Evolutionary conservation across 2,329 filamentous ascomycete genomes (phyloP).

Genomic region (Lasiodiplodia hormozganensis): DNA sequence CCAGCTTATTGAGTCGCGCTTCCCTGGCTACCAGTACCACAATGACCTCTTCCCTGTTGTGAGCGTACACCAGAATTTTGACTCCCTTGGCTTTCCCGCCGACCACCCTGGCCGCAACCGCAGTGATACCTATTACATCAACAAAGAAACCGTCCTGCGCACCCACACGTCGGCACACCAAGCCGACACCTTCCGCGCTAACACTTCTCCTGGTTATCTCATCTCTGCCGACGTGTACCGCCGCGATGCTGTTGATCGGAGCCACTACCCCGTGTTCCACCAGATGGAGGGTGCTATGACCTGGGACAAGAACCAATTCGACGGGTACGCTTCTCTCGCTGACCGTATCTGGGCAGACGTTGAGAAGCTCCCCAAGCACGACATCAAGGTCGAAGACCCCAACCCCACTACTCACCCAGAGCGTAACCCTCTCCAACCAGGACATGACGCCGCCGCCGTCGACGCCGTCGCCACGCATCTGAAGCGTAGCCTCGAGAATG

Average conservation of each 20-base stretch:
- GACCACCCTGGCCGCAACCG: slow-evolving; percentile 87
- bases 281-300: slow-evolving; percentile 96
- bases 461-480: slow-evolving; percentile 84
- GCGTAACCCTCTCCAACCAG: slow-evolving; percentile 81
- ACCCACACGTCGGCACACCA: slow-evolving; percentile 97
- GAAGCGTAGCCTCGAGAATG: slow-evolving; percentile 85
- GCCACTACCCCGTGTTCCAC: slow-evolving; percentile 96
- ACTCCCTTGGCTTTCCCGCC: slow-evolving; percentile 88
- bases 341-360: slow-evolving; percentile 73
- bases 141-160: slow-evolving; percentile 79
- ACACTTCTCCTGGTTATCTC: slow-evolving; percentile 80
- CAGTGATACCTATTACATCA: slow-evolving; percentile 96
- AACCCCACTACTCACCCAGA: slow-evolving; percentile 79
- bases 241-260: slow-evolving; percentile 91
- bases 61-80: slow-evolving; percentile 86
- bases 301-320: slow-evolving; percentile 76
- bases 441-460: slow-evolving; percentile 77
- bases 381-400: slow-evolving; percentile 80
- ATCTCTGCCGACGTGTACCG: slow-evolving; percentile 95
- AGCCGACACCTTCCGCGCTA: slow-evolving; percentile 76
- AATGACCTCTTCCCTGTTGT: slow-evolving; percentile 84
- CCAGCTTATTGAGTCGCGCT: slow-evolving; percentile 88
- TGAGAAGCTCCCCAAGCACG: slow-evolving; percentile 73
- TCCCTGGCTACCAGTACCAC: slow-evolving; percentile 79
- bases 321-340: slow-evolving; percentile 46